Evolutionary conservation across 331 rosid species (phyloP).

Genomic region (Rhamnella rubrinervis): DNA sequence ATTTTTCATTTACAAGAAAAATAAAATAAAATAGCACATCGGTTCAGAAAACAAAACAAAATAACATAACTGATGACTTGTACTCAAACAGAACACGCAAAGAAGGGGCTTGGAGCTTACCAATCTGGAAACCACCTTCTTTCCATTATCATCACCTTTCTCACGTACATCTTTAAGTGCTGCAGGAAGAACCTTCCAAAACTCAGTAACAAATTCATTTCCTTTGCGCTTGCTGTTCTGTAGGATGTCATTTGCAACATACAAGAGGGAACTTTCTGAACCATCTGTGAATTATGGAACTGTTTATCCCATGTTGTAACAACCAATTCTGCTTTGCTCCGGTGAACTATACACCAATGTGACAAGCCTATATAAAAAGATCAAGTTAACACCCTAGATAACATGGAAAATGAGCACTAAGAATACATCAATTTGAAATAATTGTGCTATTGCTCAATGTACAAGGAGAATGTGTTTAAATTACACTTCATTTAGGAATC

Average conservation of each 20-base stretch:
- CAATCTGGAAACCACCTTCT: slow-evolving; percentile 62
- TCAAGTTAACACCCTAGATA: slow-evolving; percentile 33
- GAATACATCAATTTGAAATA: not conserved
- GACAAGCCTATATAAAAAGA: slow-evolving; percentile 68
- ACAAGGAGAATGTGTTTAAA: not conserved
- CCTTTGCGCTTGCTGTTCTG: slow-evolving; percentile 96
- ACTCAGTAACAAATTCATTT: slow-evolving; percentile 82
- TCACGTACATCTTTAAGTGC: slow-evolving; percentile 64
- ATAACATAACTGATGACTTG: too few species aligned
- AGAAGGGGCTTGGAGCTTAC: slow-evolving; percentile 43
- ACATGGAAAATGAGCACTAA: not conserved
- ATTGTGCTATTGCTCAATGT: not conserved
- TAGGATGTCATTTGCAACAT: slow-evolving; percentile 88
- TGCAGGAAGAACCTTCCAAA: slow-evolving; percentile 89
- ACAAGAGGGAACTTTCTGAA: slow-evolving; percentile 68
- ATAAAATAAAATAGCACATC: too few species aligned
- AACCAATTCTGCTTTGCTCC: slow-evolving; percentile 79
- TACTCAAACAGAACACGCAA: not conserved
- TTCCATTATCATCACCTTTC: slow-evolving; percentile 63
- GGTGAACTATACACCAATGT: slow-evolving; percentile 92
- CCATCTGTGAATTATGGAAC: slow-evolving; percentile 62
- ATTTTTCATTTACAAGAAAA: not conserved
- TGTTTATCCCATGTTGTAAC: slow-evolving; percentile 87
- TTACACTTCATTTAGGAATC: too few species aligned
- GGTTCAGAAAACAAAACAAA: too few species aligned